These are phyloP conservation scores for Aspergillus funiculosus DNA, from an alignment of 495 filamentous ascomycete species.

Conservation along the genomic window DNA sequence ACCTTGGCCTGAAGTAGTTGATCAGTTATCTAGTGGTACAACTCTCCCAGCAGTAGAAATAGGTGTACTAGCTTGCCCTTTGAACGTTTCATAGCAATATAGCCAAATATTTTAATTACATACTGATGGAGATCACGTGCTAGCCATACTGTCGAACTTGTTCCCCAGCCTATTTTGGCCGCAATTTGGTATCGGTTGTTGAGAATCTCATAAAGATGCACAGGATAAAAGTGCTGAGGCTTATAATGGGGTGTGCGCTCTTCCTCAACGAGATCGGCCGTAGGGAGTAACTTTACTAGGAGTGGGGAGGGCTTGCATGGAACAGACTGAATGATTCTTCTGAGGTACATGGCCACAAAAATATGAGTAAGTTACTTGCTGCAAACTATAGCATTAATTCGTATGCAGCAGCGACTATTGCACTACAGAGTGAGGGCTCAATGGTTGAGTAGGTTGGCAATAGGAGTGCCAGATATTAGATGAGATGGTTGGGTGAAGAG, in stretches of 20 bases:
- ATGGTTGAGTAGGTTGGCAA: not conserved
- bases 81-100: no score
- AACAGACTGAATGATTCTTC: conserved; percentile 15
- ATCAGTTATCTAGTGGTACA: no score
- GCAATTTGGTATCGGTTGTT: conserved; percentile 34
- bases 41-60: no score
- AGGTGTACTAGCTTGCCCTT: no score
- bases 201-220: conserved; percentile 36
- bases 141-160: conserved; percentile 44
- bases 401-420: not conserved
- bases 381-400: conserved; percentile 6
- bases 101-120: no score
- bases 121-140: conserved; percentile 35
- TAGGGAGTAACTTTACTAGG: conserved; percentile 13
- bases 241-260: conserved; percentile 30
- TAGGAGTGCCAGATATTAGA: no score
- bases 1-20: no score
- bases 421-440: not conserved
- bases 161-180: conserved; percentile 44
- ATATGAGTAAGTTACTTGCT: conserved; percentile 6
- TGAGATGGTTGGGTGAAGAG: no score
- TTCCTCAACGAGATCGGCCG: conserved; percentile 16
- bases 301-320: conserved; percentile 12
- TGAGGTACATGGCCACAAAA: conserved; percentile 13
- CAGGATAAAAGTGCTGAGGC: conserved; percentile 37